Percentiles rank a stretch among this genome's conserved stretches.
These are phyloP conservation scores for Paramecium caudatum DNA, from an alignment of 73 alveolate genomes.

Conservation along the genomic window DNA sequence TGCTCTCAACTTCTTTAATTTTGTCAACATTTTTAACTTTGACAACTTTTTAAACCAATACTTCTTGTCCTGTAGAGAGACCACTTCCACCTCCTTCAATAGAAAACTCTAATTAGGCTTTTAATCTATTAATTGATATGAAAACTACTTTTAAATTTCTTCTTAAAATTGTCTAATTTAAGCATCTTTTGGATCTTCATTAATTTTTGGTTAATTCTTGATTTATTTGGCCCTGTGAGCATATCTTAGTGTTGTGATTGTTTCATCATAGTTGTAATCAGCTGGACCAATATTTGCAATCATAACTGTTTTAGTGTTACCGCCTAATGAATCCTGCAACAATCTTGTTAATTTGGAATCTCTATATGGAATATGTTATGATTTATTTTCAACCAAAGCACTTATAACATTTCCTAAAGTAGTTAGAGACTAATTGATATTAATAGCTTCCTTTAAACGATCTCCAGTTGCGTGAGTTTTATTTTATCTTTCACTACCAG, in stretches of 20 bases:
- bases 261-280: slow-evolving; percentile 89
- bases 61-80: slow-evolving; percentile 64
- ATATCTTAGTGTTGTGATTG: slow-evolving; percentile 95
- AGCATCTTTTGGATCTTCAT: slow-evolving; percentile 99
- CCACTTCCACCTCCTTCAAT: slow-evolving; percentile 78
- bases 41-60: slow-evolving; percentile 86
- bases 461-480: slow-evolving; percentile 96
- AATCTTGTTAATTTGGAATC: slow-evolving; percentile 97
- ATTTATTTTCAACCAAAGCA: slow-evolving; percentile 93
- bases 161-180: slow-evolving; percentile 95
- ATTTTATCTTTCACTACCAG: slow-evolving; percentile 93
- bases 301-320: slow-evolving; percentile 99
- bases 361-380: slow-evolving; percentile 98
- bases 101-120: slow-evolving; percentile 74
- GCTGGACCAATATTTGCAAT: slow-evolving; percentile 97
- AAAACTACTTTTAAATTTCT: slow-evolving; percentile 87
- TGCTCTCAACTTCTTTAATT: slow-evolving; percentile 82
- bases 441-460: slow-evolving; percentile 96
- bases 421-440: slow-evolving; percentile 93
- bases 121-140: slow-evolving; percentile 78
- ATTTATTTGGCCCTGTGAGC: slow-evolving; percentile 97
- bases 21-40: slow-evolving; percentile 89
- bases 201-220: slow-evolving; percentile 93
- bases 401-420: slow-evolving; percentile 97
- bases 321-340: slow-evolving; percentile 98